These are phyloP conservation scores for Nannochloropsis gaditana DNA, from an alignment of 108 stramenopile species.

Conservation along the genomic window DNA sequence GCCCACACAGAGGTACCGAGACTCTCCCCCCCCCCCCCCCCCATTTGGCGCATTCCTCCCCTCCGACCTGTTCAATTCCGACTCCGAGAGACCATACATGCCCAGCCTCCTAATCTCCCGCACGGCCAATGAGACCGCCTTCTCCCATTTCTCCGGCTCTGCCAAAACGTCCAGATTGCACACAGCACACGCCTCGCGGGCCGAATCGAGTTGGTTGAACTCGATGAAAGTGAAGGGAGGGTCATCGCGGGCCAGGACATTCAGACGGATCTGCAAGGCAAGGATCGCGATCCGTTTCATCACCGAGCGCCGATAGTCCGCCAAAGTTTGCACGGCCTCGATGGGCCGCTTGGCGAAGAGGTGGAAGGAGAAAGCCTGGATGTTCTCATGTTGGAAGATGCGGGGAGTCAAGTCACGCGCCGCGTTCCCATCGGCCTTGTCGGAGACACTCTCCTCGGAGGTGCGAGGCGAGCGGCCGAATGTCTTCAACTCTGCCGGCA, in stretches of 20 bases:
- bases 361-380: constrained; percentile 88
- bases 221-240: constrained; percentile 94
- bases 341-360: constrained; percentile 93
- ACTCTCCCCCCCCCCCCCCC: no score
- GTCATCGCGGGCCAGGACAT: constrained; percentile 69
- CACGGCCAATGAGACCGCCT: constrained; percentile 77
- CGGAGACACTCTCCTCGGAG: background rate
- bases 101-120: constrained; percentile 86
- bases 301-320: constrained; percentile 71
- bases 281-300: constrained; percentile 82
- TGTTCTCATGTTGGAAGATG: constrained; percentile 67
- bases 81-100: constrained; percentile 73
- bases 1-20: no score
- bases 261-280: constrained; percentile 88
- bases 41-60: background rate
- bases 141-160: constrained; percentile 82
- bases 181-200: constrained; percentile 91
- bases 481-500: background rate
- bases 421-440: background rate
- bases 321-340: constrained; percentile 71
- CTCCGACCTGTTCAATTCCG: constrained; percentile 66
- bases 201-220: constrained; percentile 93
- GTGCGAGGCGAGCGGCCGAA: background rate
- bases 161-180: constrained; percentile 91
- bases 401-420: background rate